phyloP scores from a whole-genome alignment of 768 basidiomycete genomes.

The Xerocomus potaroensis region DNA sequence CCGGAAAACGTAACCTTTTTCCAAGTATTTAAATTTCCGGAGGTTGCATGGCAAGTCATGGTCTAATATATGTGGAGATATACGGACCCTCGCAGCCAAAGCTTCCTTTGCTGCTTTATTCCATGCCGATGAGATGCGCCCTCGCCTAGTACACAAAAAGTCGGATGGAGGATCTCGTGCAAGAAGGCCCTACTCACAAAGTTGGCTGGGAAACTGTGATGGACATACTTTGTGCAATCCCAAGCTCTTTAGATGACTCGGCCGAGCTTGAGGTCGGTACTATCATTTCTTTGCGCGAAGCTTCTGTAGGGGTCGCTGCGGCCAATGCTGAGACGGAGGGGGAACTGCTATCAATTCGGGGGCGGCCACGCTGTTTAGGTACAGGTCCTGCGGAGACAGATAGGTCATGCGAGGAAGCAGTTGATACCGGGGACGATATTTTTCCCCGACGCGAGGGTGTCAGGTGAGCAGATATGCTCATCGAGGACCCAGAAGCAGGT shows the following conservation, averaged over 20 bases:
- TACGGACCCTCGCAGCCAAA: conserved; percentile 30
- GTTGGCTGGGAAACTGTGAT: conserved; percentile 19
- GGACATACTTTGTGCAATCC: not conserved
- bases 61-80: conserved; percentile 33
- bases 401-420: conserved; percentile 9
- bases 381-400: conserved; percentile 12
- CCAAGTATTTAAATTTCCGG: conserved; percentile 47
- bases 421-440: conserved; percentile 12
- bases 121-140: conserved; percentile 30
- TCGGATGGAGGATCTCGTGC: not conserved
- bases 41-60: conserved; percentile 41
- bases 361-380: conserved; percentile 8
- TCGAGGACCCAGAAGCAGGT: conserved; percentile 9
- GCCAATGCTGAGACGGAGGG: conserved; percentile 9
- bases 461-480: not conserved
- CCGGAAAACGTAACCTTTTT: conserved; percentile 47
- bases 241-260: conserved; percentile 8
- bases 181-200: conserved; percentile 12
- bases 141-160: conserved; percentile 16
- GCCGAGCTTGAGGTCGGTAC: conserved; percentile 9
- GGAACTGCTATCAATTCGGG: conserved; percentile 2
- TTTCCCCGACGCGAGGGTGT: conserved; percentile 5
- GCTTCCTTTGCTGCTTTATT: conserved; percentile 20
- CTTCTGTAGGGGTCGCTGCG: not conserved
- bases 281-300: conserved; percentile 5